Evolutionary conservation across 139 green algal species (phyloP), one percentile per base, ranked within the genome.

Genomic region (Haematococcus sp.): DNA sequence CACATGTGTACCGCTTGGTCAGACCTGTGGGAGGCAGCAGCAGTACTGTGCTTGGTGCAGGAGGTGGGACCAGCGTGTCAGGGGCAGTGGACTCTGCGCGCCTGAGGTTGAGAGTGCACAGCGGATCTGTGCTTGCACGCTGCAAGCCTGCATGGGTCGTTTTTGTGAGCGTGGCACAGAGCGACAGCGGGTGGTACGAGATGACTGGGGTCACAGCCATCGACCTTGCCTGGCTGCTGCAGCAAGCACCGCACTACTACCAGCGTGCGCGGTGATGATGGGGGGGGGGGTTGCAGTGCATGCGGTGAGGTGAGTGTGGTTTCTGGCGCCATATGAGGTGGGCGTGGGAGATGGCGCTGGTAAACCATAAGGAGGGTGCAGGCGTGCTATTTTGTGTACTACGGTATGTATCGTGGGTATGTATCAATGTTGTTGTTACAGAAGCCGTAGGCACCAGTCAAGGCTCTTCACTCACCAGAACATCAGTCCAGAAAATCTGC

Each of bases 171-270:
- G 81, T 88, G 17, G 81, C 92, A 73, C 90, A 93, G 80, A 86
- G 63, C 23, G 76, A 84, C 55, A 74, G 75, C 64, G 88, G 87
- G 28, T 89, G 79, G 83, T 89, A 83, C 33, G 86, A 92, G 74
- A 92, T 94, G 88, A 78, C 86, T 65, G 89, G 91, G 2, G 88
- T 97, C 1, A 87, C 81, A 15, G 80, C 88, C 1, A 84, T 95
- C 4, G 44, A 89, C 31, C 79, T 82, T 0, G 82, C 89, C 27
- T 93, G 88, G 90, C 81, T 97, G 58, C 58, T 77, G 23, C 86
- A 94, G 76, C 64, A 89, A 3, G 90, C 90, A n/a, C 90, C 91
- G 44, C 89, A 93, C 68, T 88, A 93, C 76, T 97, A 79, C 66
- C 35, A 75, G 0, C 25, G 58, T 3, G 30, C n/a, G 58, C 58